These are phyloP conservation scores for Irpex rosettiformis DNA, from an alignment of 1,284 basidiomycete species.

Conservation along the genomic window DNA sequence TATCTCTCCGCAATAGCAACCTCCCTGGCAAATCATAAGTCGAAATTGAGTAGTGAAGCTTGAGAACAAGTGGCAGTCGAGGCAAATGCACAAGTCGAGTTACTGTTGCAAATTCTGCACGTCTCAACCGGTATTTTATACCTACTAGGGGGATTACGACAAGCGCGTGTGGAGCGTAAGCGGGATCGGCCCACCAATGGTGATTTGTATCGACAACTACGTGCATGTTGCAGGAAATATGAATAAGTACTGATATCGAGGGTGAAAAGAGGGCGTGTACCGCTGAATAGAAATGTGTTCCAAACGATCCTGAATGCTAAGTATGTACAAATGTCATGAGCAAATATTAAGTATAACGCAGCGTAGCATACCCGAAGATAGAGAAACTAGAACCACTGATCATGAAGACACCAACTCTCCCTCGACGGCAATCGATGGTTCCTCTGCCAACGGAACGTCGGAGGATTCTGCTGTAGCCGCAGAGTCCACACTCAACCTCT, in stretches of 20 bases:
- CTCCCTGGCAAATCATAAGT: too few relatives aligned
- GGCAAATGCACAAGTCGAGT: too few relatives aligned
- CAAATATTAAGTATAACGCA: constrained; percentile 16
- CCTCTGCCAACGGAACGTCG: background rate
- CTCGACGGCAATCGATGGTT: background rate
- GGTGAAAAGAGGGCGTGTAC: background rate
- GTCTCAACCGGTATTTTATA: too few relatives aligned
- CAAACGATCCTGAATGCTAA: background rate
- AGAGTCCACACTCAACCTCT: constrained; percentile 13
- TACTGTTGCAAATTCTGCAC: too few relatives aligned
- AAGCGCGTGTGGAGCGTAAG: too few relatives aligned
- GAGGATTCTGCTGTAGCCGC: background rate
- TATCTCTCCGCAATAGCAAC: too few relatives aligned
- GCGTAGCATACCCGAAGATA: constrained; percentile 4
- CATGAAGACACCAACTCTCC: constrained; percentile 7
- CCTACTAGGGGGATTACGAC: too few relatives aligned
- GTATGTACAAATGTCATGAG: constrained; percentile 11
- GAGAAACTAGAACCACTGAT: background rate
- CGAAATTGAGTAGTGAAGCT: too few relatives aligned
- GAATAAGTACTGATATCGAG: too few relatives aligned
- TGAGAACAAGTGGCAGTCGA: too few relatives aligned
- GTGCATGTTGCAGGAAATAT: too few relatives aligned
- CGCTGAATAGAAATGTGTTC: background rate
- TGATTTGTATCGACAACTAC: background rate
- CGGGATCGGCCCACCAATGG: too few relatives aligned